A percentile compares a stretch with the other conserved stretches of the same genome.
These are phyloP conservation scores for Curvularia hawaiiensis DNA, from an alignment of 2,329 filamentous ascomycete species.

Conservation along the genomic window DNA sequence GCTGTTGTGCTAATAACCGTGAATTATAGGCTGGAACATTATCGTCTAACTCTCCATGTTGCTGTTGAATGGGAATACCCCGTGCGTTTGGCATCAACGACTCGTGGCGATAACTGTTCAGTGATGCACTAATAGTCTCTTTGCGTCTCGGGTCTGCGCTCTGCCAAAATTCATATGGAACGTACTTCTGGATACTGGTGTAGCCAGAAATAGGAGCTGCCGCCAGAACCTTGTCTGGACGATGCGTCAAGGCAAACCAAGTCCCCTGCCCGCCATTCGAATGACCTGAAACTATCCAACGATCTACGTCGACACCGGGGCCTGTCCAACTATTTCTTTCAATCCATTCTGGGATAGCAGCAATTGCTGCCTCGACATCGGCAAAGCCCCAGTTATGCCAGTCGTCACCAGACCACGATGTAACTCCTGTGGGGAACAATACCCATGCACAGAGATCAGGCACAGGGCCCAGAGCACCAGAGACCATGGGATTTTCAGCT, in stretches of 20 bases:
- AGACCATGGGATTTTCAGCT: conserved; percentile 54
- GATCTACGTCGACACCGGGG: conserved; percentile 50
- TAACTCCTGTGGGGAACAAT: conserved; percentile 62
- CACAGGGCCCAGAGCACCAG: conserved; percentile 56
- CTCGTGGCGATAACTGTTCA: conserved; percentile 61
- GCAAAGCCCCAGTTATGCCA: conserved; percentile 65
- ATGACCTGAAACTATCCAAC: conserved; percentile 62
- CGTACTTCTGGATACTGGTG: conserved; percentile 63
- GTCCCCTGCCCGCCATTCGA: conserved; percentile 66
- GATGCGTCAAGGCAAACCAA: conserved; percentile 62
- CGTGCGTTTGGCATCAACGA: conserved; percentile 57
- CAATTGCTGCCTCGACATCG: conserved; percentile 60
- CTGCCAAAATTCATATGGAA: conserved; percentile 62
- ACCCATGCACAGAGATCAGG: conserved; percentile 61
- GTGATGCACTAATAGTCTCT: conserved; percentile 54
- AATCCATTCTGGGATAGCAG: conserved; percentile 59
- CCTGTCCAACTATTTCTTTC: conserved; percentile 55
- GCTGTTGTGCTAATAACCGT: conserved; percentile 57
- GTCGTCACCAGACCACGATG: conserved; percentile 64
- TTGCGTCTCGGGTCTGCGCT: conserved; percentile 58
- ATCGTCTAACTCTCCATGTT: conserved; percentile 62
- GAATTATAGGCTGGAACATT: conserved; percentile 66
- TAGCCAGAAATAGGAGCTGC: conserved; percentile 64
- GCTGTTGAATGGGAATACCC: conserved; percentile 60
- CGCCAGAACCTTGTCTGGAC: conserved; percentile 61